Conservation (phyloP, 2,329 filamentous ascomycete species). For the Metarhizium humberi region DNA sequence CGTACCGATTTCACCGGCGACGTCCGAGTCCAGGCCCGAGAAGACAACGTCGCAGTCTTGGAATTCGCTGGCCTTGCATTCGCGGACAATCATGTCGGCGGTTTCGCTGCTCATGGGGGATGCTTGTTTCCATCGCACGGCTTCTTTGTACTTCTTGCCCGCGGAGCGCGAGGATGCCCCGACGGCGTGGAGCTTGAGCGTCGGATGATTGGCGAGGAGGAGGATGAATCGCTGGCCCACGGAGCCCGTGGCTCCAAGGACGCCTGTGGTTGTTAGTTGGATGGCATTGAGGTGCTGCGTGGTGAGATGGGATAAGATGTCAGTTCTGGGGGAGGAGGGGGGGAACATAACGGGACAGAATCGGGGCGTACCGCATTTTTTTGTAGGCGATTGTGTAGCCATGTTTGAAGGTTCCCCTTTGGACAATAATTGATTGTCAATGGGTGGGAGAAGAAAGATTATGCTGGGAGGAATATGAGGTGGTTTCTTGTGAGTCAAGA, state of each 20-base stretch:
- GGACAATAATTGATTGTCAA: neutral
- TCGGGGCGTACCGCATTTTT: slow-evolving; percentile 45
- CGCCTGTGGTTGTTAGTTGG: slow-evolving; percentile 35
- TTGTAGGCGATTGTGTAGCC: slow-evolving; percentile 39
- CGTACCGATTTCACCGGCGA: slow-evolving; percentile 84
- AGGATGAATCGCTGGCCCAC: slow-evolving; percentile 95
- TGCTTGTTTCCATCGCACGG: slow-evolving; percentile 90
- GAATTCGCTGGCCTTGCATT: slow-evolving; percentile 77
- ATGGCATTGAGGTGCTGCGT: neutral
- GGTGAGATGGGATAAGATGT: neutral
- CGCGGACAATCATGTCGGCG: slow-evolving; percentile 73
- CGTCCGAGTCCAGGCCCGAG: slow-evolving; percentile 83
- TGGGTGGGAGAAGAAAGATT: neutral
- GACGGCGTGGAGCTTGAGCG: slow-evolving; percentile 77
- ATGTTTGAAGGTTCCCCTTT: slow-evolving; percentile 9
- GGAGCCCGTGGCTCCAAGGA: slow-evolving; percentile 86
- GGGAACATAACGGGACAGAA: neutral
- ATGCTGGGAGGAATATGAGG: neutral
- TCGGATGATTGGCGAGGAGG: slow-evolving; percentile 77
- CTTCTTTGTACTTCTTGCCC: slow-evolving; percentile 91
- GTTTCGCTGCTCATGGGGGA: slow-evolving; percentile 65
- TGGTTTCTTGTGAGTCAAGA: slow-evolving; percentile 2
- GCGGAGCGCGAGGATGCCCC: slow-evolving; percentile 84
- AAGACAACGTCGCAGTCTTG: slow-evolving; percentile 88
- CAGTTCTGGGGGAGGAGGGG: slow-evolving; percentile 6